phyloP scores from a whole-genome alignment of 1,139 yeast genomes.

The Keqinozyma sinolaborantium region DNA sequence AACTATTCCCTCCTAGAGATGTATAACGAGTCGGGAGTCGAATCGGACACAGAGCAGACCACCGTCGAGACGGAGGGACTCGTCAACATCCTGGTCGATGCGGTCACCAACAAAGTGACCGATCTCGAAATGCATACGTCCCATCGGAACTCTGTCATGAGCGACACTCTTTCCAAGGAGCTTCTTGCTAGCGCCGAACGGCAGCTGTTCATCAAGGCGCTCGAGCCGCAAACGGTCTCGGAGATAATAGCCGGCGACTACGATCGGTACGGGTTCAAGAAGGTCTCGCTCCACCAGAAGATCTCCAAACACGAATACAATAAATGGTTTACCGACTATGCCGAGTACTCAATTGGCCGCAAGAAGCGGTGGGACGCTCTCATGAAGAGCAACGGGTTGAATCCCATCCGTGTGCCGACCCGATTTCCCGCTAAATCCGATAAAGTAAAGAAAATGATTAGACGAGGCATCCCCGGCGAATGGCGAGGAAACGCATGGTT shows the following conservation, averaged over 20 bases:
- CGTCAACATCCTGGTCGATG: slow-evolving; percentile 1
- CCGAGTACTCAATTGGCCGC: slow-evolving; percentile 58
- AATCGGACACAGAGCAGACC: slow-evolving; percentile 9
- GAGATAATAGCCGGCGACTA: slow-evolving; percentile 34
- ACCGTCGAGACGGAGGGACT: slow-evolving; percentile 2
- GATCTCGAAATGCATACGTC: slow-evolving; percentile 1
- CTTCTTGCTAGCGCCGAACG: slow-evolving; percentile 8
- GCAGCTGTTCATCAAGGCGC: slow-evolving; percentile 10
- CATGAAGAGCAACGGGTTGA: slow-evolving; percentile 67
- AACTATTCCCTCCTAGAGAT: slow-evolving; percentile 30
- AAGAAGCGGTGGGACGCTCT: slow-evolving; percentile 72
- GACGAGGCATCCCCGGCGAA: slow-evolving; percentile 94
- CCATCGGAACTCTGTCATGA: slow-evolving; percentile 1
- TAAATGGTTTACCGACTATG: slow-evolving; percentile 68
- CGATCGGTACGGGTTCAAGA: slow-evolving; percentile 86
- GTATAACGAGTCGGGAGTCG: slow-evolving; percentile 14
- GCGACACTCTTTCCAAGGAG: slow-evolving; percentile 5
- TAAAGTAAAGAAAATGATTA: slow-evolving; percentile 73
- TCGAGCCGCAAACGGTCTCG: slow-evolving; percentile 8
- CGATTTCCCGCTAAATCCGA: slow-evolving; percentile 85
- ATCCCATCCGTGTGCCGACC: slow-evolving; percentile 24
- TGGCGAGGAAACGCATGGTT: slow-evolving; percentile 99
- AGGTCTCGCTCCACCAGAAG: slow-evolving; percentile 44
- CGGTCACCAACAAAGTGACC: neutral
- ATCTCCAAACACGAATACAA: slow-evolving; percentile 59